phyloP scores from a whole-genome alignment of 495 filamentous ascomycete genomes.

The Peziza echinospora region DNA sequence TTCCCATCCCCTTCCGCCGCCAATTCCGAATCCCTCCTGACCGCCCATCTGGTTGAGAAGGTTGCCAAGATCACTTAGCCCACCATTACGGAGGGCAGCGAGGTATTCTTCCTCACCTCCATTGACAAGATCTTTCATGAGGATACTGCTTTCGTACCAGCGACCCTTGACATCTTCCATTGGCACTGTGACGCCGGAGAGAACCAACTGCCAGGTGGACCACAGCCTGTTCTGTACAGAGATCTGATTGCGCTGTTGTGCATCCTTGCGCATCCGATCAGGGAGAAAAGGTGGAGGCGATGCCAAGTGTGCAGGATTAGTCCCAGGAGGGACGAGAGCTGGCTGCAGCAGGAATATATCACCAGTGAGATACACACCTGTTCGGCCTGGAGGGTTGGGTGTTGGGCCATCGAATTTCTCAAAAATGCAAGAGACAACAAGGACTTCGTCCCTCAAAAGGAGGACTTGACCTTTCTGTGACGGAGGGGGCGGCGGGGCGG shows the following conservation, averaged over 20 bases:
- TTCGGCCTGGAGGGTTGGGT: slow-evolving; percentile 24
- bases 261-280: neutral
- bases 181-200: slow-evolving; percentile 14
- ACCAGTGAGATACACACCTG: slow-evolving; percentile 4
- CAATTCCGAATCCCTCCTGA: neutral
- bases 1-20: neutral
- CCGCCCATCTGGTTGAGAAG: neutral
- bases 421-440: neutral
- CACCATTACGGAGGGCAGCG: neutral
- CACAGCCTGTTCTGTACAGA: neutral
- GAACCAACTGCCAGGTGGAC: neutral
- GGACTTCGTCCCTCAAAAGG: neutral
- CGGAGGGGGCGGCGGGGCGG: slow-evolving; percentile 1
- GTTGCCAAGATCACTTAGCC: neutral
- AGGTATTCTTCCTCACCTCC: neutral
- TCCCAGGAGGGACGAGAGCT: neutral
- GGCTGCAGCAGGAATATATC: slow-evolving; percentile 15
- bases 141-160: slow-evolving; percentile 37
- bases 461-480: slow-evolving; percentile 2
- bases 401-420: slow-evolving; percentile 6
- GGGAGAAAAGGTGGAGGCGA: neutral
- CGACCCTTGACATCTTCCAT: slow-evolving; percentile 37
- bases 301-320: neutral
- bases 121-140: slow-evolving; percentile 16
- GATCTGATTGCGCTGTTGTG: neutral